phyloP scores from a whole-genome alignment of 768 basidiomycete genomes.

The Psilocybe azurescens region DNA sequence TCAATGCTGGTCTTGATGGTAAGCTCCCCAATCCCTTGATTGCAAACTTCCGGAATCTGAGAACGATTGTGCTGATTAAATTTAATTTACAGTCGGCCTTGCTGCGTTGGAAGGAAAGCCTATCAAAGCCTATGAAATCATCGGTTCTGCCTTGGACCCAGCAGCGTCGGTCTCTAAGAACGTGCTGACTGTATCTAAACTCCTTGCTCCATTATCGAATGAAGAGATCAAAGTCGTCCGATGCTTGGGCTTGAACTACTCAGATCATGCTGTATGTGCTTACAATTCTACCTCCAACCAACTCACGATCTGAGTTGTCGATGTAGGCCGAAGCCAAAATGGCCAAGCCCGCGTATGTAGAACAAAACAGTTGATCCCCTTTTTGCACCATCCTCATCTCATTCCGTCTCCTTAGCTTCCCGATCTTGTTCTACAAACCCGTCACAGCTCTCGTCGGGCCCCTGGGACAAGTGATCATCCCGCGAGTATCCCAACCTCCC shows the following conservation, averaged over 20 bases:
- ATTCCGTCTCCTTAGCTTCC: conserved; percentile 48
- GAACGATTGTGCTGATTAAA: not conserved
- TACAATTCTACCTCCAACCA: conserved; percentile 2
- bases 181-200: conserved; percentile 70
- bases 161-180: conserved; percentile 65
- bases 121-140: conserved; percentile 75
- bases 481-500: conserved; percentile 70
- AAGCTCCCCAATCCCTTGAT: not conserved
- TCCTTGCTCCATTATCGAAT: conserved; percentile 71
- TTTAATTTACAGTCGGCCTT: conserved; percentile 55
- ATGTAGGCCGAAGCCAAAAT: conserved; percentile 69
- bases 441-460: conserved; percentile 73
- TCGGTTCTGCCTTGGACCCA: conserved; percentile 72
- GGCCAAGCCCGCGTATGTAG: conserved; percentile 62
- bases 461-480: conserved; percentile 66
- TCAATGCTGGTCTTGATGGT: conserved; percentile 73
- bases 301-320: conserved; percentile 4
- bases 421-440: conserved; percentile 84
- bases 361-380: not conserved
- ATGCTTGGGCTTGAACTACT: conserved; percentile 83
- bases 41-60: not conserved
- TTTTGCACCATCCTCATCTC: not conserved
- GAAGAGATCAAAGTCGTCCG: conserved; percentile 74
- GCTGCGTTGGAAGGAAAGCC: conserved; percentile 53
- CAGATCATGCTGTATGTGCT: conserved; percentile 73